Percentiles rank a stretch among this genome's conserved stretches.
Evolutionary conservation across 179 eudicot genomes (phyloP).

Genomic region (Spinacia oleracea): DNA sequence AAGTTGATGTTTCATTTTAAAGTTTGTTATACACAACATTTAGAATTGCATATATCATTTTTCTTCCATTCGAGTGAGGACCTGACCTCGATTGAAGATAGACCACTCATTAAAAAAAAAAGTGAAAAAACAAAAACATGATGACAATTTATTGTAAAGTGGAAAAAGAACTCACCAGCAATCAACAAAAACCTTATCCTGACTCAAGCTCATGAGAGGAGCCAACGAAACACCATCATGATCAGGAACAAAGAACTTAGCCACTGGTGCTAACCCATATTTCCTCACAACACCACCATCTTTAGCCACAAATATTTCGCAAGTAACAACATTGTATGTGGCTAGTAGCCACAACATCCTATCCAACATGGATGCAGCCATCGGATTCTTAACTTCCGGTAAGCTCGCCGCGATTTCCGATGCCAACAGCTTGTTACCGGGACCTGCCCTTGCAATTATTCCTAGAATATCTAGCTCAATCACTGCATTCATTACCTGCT

Average conservation of each 20-base stretch:
- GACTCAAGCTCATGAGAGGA: slow-evolving; percentile 10
- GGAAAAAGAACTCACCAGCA: neutral
- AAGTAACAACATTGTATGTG: neutral
- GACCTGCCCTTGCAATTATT: neutral
- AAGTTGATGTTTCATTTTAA: too few species aligned
- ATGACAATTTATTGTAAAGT: neutral
- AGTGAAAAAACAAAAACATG: too few species aligned
- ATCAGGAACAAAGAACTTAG: slow-evolving; percentile 20
- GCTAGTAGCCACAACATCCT: slow-evolving; percentile 13
- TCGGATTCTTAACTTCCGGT: neutral
- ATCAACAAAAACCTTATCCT: neutral
- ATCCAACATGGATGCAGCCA: slow-evolving; percentile 11
- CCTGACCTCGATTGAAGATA: too few species aligned
- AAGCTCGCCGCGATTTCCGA: neutral
- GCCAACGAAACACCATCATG: slow-evolving; percentile 7
- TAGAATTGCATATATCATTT: too few species aligned
- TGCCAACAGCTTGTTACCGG: neutral
- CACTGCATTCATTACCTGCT: slow-evolving; percentile 9
- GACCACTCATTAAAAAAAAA: too few species aligned
- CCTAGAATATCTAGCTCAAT: slow-evolving; percentile 10
- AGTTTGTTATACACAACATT: too few species aligned
- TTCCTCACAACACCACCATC: neutral
- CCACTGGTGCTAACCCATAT: slow-evolving; percentile 25
- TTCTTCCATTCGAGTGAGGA: too few species aligned
- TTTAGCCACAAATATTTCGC: neutral